Evolutionary conservation across 371 early-diverging fungal genomes (phyloP), one percentile per base, ranked within the genome.

Genomic region (Coemansia sp.): DNA sequence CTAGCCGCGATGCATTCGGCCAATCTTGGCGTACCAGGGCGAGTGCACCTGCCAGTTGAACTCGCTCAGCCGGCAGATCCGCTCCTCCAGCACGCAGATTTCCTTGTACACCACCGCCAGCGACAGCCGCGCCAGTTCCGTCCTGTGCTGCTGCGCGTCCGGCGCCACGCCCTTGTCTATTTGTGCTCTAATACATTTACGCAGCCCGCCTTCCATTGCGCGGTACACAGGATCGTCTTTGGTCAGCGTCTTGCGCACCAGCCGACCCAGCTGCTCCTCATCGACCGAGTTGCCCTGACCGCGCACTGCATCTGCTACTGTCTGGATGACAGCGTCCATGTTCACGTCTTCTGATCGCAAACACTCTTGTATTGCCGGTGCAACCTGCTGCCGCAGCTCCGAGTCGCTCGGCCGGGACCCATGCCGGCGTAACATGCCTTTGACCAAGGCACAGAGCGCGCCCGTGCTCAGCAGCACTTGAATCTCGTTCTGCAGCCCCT

Each of bases 1-100:
- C 8, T 56, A 39, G 24, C 11, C 6, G 44, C 3, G n/a, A 42
- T 34, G 36, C 34, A 42, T 54, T 10, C 14, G 24, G 50, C 31
- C 31, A n/a, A 55, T 43, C 55, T 61, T 66, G 16, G 55, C 44
- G 18, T 71, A 71, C 72, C 72, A 71, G 16, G 14, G 40, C 14
- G 59, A 54, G 56, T 59, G 62, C 2, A 71, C 72, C 48, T 67
- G 62, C 72, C 72, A 71, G 53, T 71, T 71, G 24, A 71, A 62
- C 16, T 52, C 32, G 36, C 67, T 60, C 42, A 71, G 67, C 31
- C 62, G 58, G 39, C 49, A 51, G 2, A 67, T 62, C 24, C 60
- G 50, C 36, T 55, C 32, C n/a, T 62, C 46, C 49, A 71, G 36
- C 7, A n/a, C 42, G 18, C 39, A 52, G 2, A 67, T 46, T 4